A percentile compares a stretch with the other conserved stretches of the same genome.
Evolutionary conservation across 805 yeast genomes (phyloP).

Genomic region (Suhomyces canberraensis): DNA sequence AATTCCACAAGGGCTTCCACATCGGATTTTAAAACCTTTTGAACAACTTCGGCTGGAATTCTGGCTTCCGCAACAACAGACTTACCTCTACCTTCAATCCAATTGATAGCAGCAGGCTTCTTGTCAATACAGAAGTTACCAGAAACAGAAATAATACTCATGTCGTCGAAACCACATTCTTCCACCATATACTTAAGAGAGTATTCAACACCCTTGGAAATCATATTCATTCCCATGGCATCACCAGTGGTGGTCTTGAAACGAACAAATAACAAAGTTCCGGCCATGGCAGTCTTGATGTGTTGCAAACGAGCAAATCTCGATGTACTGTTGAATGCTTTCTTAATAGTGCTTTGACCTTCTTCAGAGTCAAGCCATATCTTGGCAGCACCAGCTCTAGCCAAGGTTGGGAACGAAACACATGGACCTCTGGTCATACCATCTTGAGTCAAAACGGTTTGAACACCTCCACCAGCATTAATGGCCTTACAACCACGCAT

Average conservation of each 20-base stretch:
- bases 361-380: conserved; percentile 94
- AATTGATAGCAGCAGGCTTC: conserved; percentile 96
- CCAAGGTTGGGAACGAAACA: conserved; percentile 78
- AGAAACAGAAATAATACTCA: conserved; percentile 87
- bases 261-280: conserved; percentile 81
- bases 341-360: conserved; percentile 77
- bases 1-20: conserved; percentile 90
- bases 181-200: conserved; percentile 81
- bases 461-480: conserved; percentile 94
- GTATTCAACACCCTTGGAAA: conserved; percentile 94
- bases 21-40: conserved; percentile 81
- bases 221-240: conserved; percentile 99
- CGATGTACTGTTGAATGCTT: conserved; percentile 93
- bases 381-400: conserved; percentile 92
- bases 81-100: conserved; percentile 99
- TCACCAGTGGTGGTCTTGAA: conserved; percentile 99
- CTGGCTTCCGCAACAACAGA: conserved; percentile 95
- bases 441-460: conserved; percentile 87
- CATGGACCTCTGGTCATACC: conserved; percentile 99
- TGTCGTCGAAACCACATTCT: conserved; percentile 89
- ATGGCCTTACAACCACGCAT: conserved; percentile 99
- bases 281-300: conserved; percentile 91
- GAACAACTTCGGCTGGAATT: conserved; percentile 78
- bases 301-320: conserved; percentile 94
- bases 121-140: conserved; percentile 98